phyloP scores from a whole-genome alignment of 495 filamentous ascomycete species.

The Glutinoglossum americanum region DNA sequence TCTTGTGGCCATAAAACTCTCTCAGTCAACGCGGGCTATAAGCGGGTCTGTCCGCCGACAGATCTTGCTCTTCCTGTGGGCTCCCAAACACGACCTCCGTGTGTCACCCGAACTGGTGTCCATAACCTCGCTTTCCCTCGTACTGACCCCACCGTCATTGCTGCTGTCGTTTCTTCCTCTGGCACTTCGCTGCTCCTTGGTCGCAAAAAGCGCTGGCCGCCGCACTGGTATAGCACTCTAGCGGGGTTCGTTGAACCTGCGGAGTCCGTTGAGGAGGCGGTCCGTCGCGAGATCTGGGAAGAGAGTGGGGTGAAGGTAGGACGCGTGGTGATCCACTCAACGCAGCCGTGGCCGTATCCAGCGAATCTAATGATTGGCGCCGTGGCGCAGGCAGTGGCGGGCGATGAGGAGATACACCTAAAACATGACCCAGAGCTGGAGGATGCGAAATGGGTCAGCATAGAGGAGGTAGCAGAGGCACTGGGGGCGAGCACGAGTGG shows the following conservation, averaged over 20 bases:
- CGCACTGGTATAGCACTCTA: slow-evolving; percentile 69
- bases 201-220: slow-evolving; percentile 63
- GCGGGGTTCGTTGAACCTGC: slow-evolving; percentile 92
- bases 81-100: slow-evolving; percentile 34
- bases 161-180: slow-evolving; percentile 64
- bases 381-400: slow-evolving; percentile 52
- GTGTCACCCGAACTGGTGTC: slow-evolving; percentile 51
- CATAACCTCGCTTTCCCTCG: slow-evolving; percentile 82
- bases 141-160: slow-evolving; percentile 89
- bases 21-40: slow-evolving; percentile 73
- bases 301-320: slow-evolving; percentile 72
- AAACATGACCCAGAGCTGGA: slow-evolving; percentile 81
- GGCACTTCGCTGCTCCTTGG: slow-evolving; percentile 62
- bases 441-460: slow-evolving; percentile 63
- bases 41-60: slow-evolving; percentile 68
- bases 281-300: slow-evolving; percentile 89
- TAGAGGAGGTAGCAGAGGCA: slow-evolving; percentile 48
- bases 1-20: slow-evolving; percentile 69
- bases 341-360: slow-evolving; percentile 81
- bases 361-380: slow-evolving; percentile 91
- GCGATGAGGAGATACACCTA: slow-evolving; percentile 57
- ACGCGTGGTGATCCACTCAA: slow-evolving; percentile 74
- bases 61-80: slow-evolving; percentile 29
- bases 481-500: slow-evolving; percentile 36
- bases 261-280: slow-evolving; percentile 86